A percentile compares a stretch with the other conserved stretches of the same genome.
phyloP scores from a whole-genome alignment of 75 land plant genomes.

The Selaginella tamariscina region DNA sequence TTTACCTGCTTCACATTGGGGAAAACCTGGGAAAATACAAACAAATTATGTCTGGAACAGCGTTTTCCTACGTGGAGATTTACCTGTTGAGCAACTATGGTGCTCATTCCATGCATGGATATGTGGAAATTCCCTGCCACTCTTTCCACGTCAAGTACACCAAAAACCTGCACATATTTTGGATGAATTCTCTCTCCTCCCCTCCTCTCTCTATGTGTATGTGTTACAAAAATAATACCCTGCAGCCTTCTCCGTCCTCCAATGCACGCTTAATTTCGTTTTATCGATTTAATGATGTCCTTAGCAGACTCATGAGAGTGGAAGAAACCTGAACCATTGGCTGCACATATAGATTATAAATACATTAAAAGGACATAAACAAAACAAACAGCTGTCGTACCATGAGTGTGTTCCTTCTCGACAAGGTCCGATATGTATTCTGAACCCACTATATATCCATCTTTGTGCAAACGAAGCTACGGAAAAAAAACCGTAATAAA shows the following conservation, averaged over 20 bases:
- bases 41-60: not conserved
- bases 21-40: slow-evolving; percentile 48
- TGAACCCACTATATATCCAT: slow-evolving; percentile 78
- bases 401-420: slow-evolving; percentile 54
- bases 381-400: too few species aligned
- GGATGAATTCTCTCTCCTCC: too few species aligned
- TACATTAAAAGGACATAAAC: not conserved
- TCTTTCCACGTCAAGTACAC: slow-evolving; percentile 86
- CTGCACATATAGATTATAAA: not conserved
- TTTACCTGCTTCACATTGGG: slow-evolving; percentile 73
- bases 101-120: slow-evolving; percentile 90
- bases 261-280: slow-evolving; percentile 77
- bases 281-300: slow-evolving; percentile 34
- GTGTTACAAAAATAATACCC: slow-evolving; percentile 38
- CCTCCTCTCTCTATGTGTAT: slow-evolving; percentile 2
- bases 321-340: not conserved
- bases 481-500: slow-evolving; percentile 6
- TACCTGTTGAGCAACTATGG: slow-evolving; percentile 85
- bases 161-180: slow-evolving; percentile 50
- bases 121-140: slow-evolving; percentile 99
- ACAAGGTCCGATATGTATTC: slow-evolving; percentile 89
- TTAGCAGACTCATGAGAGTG: not conserved
- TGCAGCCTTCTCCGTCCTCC: slow-evolving; percentile 74
- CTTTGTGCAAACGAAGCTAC: slow-evolving; percentile 69
- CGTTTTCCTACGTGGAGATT: not conserved